These are phyloP conservation scores for Phytophthora litchii DNA, from an alignment of 352 stramenopile genomes.

Conservation along the genomic window DNA sequence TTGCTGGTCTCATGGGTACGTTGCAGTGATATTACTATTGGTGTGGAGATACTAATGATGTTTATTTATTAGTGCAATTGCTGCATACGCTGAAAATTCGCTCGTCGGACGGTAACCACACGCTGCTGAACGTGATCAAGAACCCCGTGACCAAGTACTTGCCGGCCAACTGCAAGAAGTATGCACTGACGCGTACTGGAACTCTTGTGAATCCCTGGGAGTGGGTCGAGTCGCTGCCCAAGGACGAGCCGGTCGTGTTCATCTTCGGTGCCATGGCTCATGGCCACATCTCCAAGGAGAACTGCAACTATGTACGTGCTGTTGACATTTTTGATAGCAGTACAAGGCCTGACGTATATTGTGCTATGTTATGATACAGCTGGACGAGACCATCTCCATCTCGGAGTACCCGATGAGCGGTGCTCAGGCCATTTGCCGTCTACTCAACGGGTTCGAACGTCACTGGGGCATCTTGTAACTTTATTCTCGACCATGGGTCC, in stretches of 20 bases:
- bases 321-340: background rate
- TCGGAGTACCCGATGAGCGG: constrained; percentile 98
- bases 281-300: constrained; percentile 96
- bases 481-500: constrained; percentile 15
- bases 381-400: constrained; percentile 97
- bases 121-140: constrained; percentile 99
- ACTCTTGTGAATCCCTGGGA: constrained; percentile 95
- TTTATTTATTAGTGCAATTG: constrained; percentile 93
- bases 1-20: constrained; percentile 95
- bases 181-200: constrained; percentile 94
- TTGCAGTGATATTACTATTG: constrained; percentile 15
- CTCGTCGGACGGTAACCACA: constrained; percentile 95
- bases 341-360: constrained; percentile 11
- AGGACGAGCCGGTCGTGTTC: constrained; percentile 95
- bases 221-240: constrained; percentile 92
- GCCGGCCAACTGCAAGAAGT: constrained; percentile 94
- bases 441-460: constrained; percentile 98
- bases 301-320: constrained; percentile 94
- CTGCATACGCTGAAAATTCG: constrained; percentile 99
- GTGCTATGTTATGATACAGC: constrained; percentile 39
- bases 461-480: constrained; percentile 98
- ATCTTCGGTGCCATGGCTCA: constrained; percentile 98
- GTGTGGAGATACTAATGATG: constrained; percentile 23
- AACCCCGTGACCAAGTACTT: constrained; percentile 98
- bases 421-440: constrained; percentile 95